phyloP scores from a whole-genome alignment of 2,329 filamentous ascomycete genomes.

The Claviceps purpurea region DNA sequence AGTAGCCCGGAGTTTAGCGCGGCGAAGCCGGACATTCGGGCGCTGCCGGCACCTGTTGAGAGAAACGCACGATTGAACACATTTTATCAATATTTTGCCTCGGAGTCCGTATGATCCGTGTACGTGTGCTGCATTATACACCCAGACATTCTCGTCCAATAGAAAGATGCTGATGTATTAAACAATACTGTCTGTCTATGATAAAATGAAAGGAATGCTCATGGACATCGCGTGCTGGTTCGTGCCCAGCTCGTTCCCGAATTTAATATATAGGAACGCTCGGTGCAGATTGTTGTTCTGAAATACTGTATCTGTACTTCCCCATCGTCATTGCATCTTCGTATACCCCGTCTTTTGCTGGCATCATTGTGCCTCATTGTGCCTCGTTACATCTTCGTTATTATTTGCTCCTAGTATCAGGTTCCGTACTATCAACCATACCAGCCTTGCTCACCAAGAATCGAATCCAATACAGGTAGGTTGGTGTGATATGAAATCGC shows the following conservation, averaged over 20 bases:
- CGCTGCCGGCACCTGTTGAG: too few species aligned
- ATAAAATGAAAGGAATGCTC: not conserved
- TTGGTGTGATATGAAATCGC: not conserved
- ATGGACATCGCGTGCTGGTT: not conserved
- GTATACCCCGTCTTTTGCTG: not conserved
- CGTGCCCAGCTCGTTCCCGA: not conserved
- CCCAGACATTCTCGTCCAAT: not conserved
- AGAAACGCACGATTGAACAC: too few species aligned
- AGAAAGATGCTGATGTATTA: not conserved
- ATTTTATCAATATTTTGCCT: too few species aligned
- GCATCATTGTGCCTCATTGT: not conserved
- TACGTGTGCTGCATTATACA: not conserved
- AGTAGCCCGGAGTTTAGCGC: too few species aligned
- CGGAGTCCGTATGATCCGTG: too few species aligned
- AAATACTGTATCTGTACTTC: not conserved
- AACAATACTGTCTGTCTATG: not conserved
- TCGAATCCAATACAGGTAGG: not conserved
- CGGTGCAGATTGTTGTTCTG: too few species aligned
- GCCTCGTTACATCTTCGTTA: not conserved
- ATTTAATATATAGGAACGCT: too few species aligned
- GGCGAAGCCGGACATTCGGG: too few species aligned
- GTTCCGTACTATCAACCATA: too few species aligned
- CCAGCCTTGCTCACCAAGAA: not conserved
- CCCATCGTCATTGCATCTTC: not conserved
- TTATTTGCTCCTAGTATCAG: not conserved